Evolutionary conservation across 2,329 filamentous ascomycete species (phyloP).

Genomic region (Acephala macrosclerotiorum): DNA sequence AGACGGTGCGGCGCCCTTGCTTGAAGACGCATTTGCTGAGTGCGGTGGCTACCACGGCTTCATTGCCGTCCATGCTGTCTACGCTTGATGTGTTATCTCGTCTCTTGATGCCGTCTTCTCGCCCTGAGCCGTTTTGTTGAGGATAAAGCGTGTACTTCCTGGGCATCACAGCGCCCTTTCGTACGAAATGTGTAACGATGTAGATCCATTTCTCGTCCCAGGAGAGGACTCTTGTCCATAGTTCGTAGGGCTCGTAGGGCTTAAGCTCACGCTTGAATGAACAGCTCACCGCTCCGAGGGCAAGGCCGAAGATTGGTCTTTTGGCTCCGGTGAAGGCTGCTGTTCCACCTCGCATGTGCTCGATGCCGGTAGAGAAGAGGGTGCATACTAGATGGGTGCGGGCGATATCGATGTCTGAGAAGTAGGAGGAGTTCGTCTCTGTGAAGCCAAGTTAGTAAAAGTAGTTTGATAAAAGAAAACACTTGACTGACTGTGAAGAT

Average conservation of each 20-base stretch:
- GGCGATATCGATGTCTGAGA: slow-evolving; percentile 72
- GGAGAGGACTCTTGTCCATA: slow-evolving; percentile 73
- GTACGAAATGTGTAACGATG: slow-evolving; percentile 60
- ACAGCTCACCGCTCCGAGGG: slow-evolving; percentile 63
- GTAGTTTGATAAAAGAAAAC: no score
- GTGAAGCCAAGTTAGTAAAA: not conserved
- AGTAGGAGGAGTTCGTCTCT: slow-evolving; percentile 74
- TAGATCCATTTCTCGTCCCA: slow-evolving; percentile 88
- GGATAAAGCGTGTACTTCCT: slow-evolving; percentile 44
- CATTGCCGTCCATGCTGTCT: slow-evolving; percentile 19
- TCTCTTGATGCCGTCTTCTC: slow-evolving; percentile 8
- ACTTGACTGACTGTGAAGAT: slow-evolving; percentile 62
- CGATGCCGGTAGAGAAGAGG: slow-evolving; percentile 47
- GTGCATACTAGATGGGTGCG: slow-evolving; percentile 69
- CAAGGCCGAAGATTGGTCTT: slow-evolving; percentile 44
- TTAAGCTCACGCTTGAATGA: slow-evolving; percentile 75
- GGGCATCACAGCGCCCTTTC: slow-evolving; percentile 47
- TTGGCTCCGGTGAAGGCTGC: slow-evolving; percentile 41
- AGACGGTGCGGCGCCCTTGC: slow-evolving; percentile 68
- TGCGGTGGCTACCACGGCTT: slow-evolving; percentile 51
- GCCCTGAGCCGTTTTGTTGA: slow-evolving; percentile 35
- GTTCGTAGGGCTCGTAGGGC: slow-evolving; percentile 73
- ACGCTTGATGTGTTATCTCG: slow-evolving; percentile 4
- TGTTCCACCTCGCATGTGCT: slow-evolving; percentile 45
- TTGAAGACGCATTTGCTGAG: slow-evolving; percentile 68